Evolutionary conservation across 2,329 filamentous ascomycete genomes (phyloP).

Genomic region (Neonectria magnoliae): DNA sequence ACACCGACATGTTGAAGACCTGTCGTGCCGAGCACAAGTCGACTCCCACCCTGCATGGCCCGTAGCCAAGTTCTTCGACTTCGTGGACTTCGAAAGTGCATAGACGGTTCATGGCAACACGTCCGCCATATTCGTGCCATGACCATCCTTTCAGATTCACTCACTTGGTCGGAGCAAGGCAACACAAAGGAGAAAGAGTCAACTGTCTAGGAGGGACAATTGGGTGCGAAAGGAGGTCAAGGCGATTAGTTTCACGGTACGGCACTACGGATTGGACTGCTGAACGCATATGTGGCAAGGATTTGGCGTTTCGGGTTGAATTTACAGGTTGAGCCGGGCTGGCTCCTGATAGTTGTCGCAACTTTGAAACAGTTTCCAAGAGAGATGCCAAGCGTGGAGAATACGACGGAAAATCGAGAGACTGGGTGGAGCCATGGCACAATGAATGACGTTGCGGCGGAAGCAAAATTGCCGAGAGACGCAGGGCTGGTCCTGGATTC

Average conservation of each 20-base stretch:
- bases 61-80: not conserved
- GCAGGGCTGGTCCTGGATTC: not conserved
- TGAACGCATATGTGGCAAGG: slow-evolving; percentile 15
- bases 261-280: not conserved
- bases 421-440: not conserved
- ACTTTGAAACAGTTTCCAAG: not conserved
- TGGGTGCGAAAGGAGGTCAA: not conserved
- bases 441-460: not conserved
- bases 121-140: not conserved
- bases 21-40: not conserved
- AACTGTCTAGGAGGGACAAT: not conserved
- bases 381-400: not conserved
- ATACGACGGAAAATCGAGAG: not conserved
- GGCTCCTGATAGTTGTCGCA: not conserved
- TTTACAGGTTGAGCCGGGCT: not conserved
- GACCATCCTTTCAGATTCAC: not conserved
- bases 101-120: not conserved
- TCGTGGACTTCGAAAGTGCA: not conserved
- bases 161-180: not conserved
- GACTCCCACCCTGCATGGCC: not conserved
- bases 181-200: not conserved
- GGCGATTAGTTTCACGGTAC: not conserved
- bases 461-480: not conserved
- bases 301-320: slow-evolving; percentile 15
- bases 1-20: not conserved